Evolutionary conservation across 1,284 basidiomycete species (phyloP).

Genomic region (Pterula multifida): DNA sequence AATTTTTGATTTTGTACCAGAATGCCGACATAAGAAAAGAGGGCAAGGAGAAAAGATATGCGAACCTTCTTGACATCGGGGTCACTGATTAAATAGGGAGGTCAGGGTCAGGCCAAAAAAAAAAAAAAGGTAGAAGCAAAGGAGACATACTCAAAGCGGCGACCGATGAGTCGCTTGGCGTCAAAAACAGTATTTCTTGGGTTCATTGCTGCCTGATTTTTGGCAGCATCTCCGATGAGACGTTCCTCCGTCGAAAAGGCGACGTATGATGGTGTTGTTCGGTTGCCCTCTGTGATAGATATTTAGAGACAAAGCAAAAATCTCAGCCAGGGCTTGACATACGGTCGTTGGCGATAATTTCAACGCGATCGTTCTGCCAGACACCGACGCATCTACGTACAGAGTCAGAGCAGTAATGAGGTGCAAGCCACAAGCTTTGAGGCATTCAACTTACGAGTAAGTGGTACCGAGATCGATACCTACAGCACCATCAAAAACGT

Average conservation of each 20-base stretch:
- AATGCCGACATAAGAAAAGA: not conserved
- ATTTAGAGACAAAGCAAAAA: conserved; percentile 5
- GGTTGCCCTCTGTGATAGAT: conserved; percentile 79
- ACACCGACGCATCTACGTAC: conserved; percentile 93
- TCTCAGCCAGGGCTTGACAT: conserved; percentile 20
- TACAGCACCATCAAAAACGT: conserved; percentile 91
- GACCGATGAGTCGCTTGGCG: conserved; percentile 95
- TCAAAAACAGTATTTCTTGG: conserved; percentile 94
- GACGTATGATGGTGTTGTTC: conserved; percentile 98
- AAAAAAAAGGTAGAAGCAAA: conserved; percentile 11
- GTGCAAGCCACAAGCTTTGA: too few relatives aligned
- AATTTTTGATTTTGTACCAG: conserved; percentile 2
- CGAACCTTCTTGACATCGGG: conserved; percentile 77
- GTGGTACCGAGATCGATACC: conserved; percentile 91
- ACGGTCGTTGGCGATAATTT: conserved; percentile 97
- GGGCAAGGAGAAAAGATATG: not conserved
- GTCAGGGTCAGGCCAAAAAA: too few relatives aligned
- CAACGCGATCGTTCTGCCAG: conserved; percentile 97
- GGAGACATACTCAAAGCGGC: conserved; percentile 74
- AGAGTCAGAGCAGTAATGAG: conserved; percentile 11
- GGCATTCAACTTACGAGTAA: conserved; percentile 77
- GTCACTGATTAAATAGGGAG: conserved; percentile 33
- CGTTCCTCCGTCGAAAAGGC: conserved; percentile 97
- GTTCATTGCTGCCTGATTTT: conserved; percentile 97
- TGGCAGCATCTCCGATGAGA: conserved; percentile 97